Evolutionary conservation across 2,329 filamentous ascomycete genomes (phyloP), one percentile per base, ranked within the genome.

Genomic region (Anthostomella pinea): DNA sequence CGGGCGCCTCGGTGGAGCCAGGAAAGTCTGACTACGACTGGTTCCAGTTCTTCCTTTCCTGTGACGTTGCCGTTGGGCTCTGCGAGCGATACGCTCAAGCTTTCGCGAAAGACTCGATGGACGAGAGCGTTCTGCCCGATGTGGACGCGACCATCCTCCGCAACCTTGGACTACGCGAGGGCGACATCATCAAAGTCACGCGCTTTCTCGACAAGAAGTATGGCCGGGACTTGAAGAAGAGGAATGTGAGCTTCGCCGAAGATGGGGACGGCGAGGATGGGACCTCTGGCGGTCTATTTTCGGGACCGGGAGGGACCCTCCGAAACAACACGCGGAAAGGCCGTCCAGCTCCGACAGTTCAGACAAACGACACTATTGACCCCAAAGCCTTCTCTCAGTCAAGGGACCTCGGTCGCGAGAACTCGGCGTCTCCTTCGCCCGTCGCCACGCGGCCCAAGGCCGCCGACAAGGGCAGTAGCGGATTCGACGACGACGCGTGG

Each of bases 21-120:
- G 61, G 66, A 15, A 83, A 82, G 62, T 73, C 85, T 1, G 83
- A 93, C 30, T 95, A 97, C 60, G 93, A 98, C 61, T 98, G 93
- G 93, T 98, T 98, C 57, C 89, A 96, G 59, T 97, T 98, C 68
- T 98, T 98, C 72, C 69, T 98, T 25, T 81, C 83, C 46, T 94
- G 89, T 60, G 91, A 95, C 30, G 88, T 97, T 52, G 85, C 89
- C 28, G 87, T 91, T 31, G 87, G 94, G 40, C 82, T 95, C 29
- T 98, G 93, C 63, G 91, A 97, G 65, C 79, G 93, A 36, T 98
- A 98, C 58, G 83, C 90, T 2, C 86, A 89, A 56, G 87, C 88
- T 2, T 98, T 98, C 58, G 64, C 79, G 30, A 83, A 83, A 56
- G 93, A 98, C 58, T 93, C 90, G 16, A 97, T 98, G 88, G 90